Conservation (phyloP, 2,329 filamentous ascomycete species). For the Teratosphaeria nubilosa region DNA sequence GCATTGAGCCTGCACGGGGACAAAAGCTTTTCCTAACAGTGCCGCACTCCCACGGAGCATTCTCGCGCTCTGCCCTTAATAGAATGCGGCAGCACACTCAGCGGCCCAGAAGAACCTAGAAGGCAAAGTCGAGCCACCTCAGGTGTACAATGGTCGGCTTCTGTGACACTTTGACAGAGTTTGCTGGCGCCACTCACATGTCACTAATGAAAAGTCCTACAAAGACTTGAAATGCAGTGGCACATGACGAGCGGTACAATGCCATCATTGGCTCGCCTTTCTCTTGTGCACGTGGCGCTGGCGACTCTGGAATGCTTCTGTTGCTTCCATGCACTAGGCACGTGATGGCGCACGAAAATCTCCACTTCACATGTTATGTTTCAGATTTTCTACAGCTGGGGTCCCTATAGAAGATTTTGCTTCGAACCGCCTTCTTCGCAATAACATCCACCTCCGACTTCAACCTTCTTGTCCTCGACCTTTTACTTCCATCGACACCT, state of each 20-base stretch:
- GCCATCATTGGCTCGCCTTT: background rate
- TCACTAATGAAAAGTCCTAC: background rate
- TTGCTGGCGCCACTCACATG: background rate
- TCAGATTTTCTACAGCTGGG: background rate
- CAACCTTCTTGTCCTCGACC: background rate
- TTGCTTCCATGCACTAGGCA: background rate
- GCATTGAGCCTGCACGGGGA: no score
- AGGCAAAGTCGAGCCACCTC: background rate
- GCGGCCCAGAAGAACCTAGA: background rate
- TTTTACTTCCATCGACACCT: background rate
- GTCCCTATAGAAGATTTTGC: background rate
- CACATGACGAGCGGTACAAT: background rate
- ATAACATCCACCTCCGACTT: background rate
- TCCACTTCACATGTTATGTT: background rate
- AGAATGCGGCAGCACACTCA: background rate
- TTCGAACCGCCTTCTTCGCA: background rate
- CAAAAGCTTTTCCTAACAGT: background rate
- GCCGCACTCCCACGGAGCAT: background rate
- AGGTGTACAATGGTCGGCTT: background rate
- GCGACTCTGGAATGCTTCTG: background rate
- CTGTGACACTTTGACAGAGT: background rate
- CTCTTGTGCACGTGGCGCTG: background rate
- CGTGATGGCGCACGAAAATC: background rate
- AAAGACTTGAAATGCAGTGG: background rate
- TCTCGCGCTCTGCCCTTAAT: background rate